phyloP scores from a whole-genome alignment of 805 yeast genomes.

The Ogataea pilisensis region DNA sequence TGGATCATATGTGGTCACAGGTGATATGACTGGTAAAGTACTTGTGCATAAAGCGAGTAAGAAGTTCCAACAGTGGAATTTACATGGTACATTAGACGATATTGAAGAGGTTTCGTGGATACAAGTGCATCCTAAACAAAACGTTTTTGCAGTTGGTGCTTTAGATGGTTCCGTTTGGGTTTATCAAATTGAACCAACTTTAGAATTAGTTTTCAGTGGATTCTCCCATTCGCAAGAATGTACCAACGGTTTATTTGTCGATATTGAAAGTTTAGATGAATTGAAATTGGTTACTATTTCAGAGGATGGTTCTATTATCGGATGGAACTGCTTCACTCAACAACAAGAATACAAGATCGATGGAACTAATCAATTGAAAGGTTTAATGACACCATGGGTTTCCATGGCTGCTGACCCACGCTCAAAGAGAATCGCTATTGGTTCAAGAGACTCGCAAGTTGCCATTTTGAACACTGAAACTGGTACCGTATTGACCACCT shows the following conservation, averaged over 20 bases:
- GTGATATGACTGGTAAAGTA: constrained; percentile 91
- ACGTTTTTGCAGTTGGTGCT: constrained; percentile 86
- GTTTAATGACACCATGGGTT: constrained; percentile 85
- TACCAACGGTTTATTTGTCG: constrained; percentile 73
- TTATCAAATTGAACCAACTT: constrained; percentile 63
- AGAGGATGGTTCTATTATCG: constrained; percentile 81
- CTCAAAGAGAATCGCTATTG: constrained; percentile 61
- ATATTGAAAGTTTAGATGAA: constrained; percentile 51
- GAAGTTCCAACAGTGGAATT: constrained; percentile 81
- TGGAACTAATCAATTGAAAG: constrained; percentile 59
- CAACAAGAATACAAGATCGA: constrained; percentile 64
- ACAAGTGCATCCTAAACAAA: constrained; percentile 68
- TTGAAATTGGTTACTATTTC: constrained; percentile 70
- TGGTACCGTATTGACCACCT: constrained; percentile 64
- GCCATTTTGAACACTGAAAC: constrained; percentile 71
- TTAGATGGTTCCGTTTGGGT: constrained; percentile 94
- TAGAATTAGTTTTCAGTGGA: constrained; percentile 73
- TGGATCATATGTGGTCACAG: constrained; percentile 79
- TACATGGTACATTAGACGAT: constrained; percentile 69
- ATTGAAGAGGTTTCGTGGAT: constrained; percentile 90
- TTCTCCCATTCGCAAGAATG: constrained; percentile 79
- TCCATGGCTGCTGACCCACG: constrained; percentile 50
- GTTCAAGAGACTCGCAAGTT: constrained; percentile 84
- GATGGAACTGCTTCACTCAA: constrained; percentile 86
- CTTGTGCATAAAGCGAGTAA: constrained; percentile 66